These are phyloP conservation scores for Penicillium canariense DNA, from an alignment of 495 filamentous ascomycete species.

Conservation along the genomic window DNA sequence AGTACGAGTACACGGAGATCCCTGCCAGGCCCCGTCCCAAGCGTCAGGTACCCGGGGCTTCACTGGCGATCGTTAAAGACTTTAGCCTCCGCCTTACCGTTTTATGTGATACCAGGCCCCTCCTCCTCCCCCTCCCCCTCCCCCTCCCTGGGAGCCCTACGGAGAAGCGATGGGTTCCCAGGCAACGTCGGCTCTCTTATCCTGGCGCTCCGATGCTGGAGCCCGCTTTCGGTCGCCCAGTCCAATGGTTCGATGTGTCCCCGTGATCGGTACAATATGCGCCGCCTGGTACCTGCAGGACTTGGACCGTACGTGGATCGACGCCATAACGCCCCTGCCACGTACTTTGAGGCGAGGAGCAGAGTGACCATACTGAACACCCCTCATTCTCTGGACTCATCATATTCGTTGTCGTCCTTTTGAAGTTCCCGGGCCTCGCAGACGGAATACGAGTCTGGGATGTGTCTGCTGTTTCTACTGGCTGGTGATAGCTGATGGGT, in stretches of 20 bases:
- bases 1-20: slow-evolving; percentile 21
- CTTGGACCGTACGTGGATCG: slow-evolving; percentile 1
- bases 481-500: neutral
- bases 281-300: slow-evolving; percentile 8
- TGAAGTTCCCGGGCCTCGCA: neutral
- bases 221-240: neutral
- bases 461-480: neutral
- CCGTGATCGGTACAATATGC: neutral
- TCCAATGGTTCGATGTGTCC: neutral
- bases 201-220: neutral
- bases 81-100: slow-evolving; percentile 9
- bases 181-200: neutral
- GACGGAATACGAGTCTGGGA: neutral
- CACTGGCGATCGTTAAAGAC: slow-evolving; percentile 8
- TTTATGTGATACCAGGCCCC: slow-evolving; percentile 19
- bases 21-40: slow-evolving; percentile 17
- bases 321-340: slow-evolving; percentile 2
- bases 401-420: neutral
- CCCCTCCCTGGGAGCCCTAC: too few species aligned
- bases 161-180: too few species aligned
- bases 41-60: slow-evolving; percentile 15
- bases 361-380: neutral
- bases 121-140: slow-evolving; percentile 9
- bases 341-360: slow-evolving; percentile 9
- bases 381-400: neutral